Evolutionary conservation across 192 early-diverging fungal genomes (phyloP).

Genomic region (Phlyctochytrium arcticum): DNA sequence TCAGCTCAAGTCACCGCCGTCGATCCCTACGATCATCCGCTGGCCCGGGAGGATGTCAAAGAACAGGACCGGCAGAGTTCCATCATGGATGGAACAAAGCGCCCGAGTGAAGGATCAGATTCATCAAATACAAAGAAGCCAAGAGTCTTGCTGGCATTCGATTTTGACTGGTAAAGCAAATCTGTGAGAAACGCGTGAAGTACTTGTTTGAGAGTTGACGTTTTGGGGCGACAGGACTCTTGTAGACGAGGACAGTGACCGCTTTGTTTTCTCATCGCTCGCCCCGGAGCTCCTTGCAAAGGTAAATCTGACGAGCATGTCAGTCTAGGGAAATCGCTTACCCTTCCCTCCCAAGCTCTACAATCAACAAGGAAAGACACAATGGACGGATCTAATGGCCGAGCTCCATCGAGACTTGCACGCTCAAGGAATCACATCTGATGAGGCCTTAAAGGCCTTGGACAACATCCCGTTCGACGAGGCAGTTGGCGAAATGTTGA

Average conservation of each 20-base stretch:
- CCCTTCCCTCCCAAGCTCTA: conserved; percentile 2
- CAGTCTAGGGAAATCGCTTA: background rate
- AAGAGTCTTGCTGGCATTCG: too few relatives aligned
- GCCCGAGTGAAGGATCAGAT: too few relatives aligned
- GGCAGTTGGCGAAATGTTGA: conserved; percentile 44
- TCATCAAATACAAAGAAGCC: too few relatives aligned
- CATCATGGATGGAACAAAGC: too few relatives aligned
- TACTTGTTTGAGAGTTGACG: too few relatives aligned
- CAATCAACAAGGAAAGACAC: conserved; percentile 14
- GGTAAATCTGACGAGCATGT: conserved; percentile 1
- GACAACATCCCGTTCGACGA: conserved; percentile 6
- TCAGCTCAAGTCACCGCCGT: too few relatives aligned
- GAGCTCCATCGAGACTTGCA: conserved; percentile 13
- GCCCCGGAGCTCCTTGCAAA: conserved; percentile 30
- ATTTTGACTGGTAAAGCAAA: too few relatives aligned
- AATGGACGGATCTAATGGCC: conserved; percentile 68
- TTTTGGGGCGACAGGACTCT: conserved; percentile 45
- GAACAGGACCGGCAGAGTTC: too few relatives aligned
- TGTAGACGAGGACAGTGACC: conserved; percentile 59
- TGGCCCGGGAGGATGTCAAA: too few relatives aligned
- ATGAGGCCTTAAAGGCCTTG: conserved; percentile 20
- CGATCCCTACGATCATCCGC: too few relatives aligned
- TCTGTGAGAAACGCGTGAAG: too few relatives aligned
- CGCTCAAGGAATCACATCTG: background rate
- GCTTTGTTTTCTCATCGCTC: conserved; percentile 41